Percentiles rank a stretch among this genome's conserved stretches.
phyloP scores from a whole-genome alignment of 106 monocot genomes.

The Dioscorea zingiberensis region DNA sequence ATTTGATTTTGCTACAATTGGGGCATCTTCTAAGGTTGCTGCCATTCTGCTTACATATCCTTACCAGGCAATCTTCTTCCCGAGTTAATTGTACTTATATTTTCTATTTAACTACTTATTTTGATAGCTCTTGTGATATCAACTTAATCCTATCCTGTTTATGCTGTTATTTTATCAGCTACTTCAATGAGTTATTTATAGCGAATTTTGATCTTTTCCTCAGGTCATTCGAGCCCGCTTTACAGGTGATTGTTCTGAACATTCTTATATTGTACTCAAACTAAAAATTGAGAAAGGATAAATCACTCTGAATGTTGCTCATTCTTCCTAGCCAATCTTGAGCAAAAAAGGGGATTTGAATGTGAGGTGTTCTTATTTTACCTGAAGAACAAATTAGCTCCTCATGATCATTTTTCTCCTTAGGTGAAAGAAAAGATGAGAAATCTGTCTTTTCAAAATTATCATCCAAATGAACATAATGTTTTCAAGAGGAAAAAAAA shows the following conservation, averaged over 20 bases:
- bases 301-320: too few species aligned
- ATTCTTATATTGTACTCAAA: too few species aligned
- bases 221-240: constrained; percentile 92
- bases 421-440: too few species aligned
- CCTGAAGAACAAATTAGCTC: too few species aligned
- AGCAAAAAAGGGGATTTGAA: too few species aligned
- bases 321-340: too few species aligned
- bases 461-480: too few species aligned
- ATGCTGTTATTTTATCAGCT: background rate
- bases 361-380: too few species aligned
- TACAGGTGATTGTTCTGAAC: constrained; percentile 51
- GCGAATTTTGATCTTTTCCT: constrained; percentile 10
- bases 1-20: constrained; percentile 81
- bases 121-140: background rate
- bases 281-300: too few species aligned
- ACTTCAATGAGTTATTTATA: background rate
- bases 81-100: background rate
- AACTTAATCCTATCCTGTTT: background rate
- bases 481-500: too few species aligned
- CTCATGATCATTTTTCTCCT: too few species aligned
- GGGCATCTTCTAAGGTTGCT: constrained; percentile 73
- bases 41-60: constrained; percentile 89
- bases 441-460: too few species aligned
- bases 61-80: constrained; percentile 52
- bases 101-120: background rate